phyloP scores from a whole-genome alignment of 2,329 filamentous ascomycete species.

The Cadophora gregata region DNA sequence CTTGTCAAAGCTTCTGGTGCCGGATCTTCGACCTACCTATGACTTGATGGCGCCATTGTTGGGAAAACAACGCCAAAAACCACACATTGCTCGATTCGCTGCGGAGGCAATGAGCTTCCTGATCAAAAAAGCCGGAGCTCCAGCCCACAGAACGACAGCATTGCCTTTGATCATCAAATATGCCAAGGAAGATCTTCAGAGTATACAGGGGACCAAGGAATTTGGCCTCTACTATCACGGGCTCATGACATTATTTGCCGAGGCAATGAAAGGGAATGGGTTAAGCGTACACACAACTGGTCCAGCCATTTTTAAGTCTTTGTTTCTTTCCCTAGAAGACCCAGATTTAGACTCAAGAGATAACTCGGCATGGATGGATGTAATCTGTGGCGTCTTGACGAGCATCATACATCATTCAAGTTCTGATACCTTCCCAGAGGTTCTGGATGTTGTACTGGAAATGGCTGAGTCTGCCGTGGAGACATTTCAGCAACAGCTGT shows the following conservation, averaged over 20 bases:
- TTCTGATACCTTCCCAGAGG: slow-evolving; percentile 71
- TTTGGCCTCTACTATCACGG: slow-evolving; percentile 80
- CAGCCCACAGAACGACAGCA: slow-evolving; percentile 76
- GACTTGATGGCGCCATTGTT: slow-evolving; percentile 83
- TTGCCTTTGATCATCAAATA: slow-evolving; percentile 74
- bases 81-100: slow-evolving; percentile 88
- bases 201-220: slow-evolving; percentile 58
- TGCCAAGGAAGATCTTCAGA: slow-evolving; percentile 71
- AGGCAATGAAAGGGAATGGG: slow-evolving; percentile 73
- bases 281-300: slow-evolving; percentile 65
- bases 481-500: slow-evolving; percentile 46
- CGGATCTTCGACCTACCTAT: slow-evolving; percentile 84
- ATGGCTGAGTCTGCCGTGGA: slow-evolving; percentile 49
- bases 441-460: slow-evolving; percentile 67
- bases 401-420: slow-evolving; percentile 85
- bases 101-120: slow-evolving; percentile 96
- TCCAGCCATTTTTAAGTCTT: slow-evolving; percentile 56
- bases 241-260: slow-evolving; percentile 89
- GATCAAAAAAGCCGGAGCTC: slow-evolving; percentile 83
- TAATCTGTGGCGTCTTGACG: slow-evolving; percentile 78
- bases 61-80: slow-evolving; percentile 80
- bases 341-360: slow-evolving; percentile 55
- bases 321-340: slow-evolving; percentile 53
- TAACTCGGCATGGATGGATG: slow-evolving; percentile 59
- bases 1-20: slow-evolving; percentile 83